These are phyloP conservation scores for Eucalyptus pauciflora DNA, from an alignment of 345 rosid genomes.

Conservation along the genomic window DNA sequence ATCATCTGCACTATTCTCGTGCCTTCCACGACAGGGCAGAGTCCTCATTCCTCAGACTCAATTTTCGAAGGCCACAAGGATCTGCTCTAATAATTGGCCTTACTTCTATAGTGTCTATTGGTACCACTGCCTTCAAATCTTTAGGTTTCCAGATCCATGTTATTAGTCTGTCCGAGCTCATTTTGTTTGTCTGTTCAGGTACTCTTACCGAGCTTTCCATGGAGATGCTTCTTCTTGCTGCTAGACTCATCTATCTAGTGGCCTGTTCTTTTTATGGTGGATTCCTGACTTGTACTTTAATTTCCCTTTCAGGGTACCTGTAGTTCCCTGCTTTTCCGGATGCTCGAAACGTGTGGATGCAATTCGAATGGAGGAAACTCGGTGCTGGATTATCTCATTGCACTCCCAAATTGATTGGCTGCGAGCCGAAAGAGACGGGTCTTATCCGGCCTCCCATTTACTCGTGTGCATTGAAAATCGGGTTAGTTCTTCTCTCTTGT, in stretches of 20 bases:
- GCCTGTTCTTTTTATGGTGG: not conserved
- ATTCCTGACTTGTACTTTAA: not conserved
- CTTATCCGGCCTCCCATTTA: not conserved
- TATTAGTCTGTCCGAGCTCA: not conserved
- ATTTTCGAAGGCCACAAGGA: not conserved
- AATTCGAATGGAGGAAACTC: not conserved
- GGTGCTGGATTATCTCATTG: not conserved
- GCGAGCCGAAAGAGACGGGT: not conserved
- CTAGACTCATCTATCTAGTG: not conserved
- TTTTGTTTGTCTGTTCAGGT: not conserved
- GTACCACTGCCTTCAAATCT: not conserved
- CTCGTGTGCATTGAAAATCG: not conserved
- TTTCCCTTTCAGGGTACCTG: slow-evolving; percentile 16
- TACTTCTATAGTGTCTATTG: not conserved
- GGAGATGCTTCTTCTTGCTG: not conserved
- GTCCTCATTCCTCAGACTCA: not conserved
- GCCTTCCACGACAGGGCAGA: not conserved
- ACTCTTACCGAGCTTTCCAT: not conserved
- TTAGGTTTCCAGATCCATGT: not conserved
- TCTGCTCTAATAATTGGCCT: not conserved
- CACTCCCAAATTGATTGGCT: slow-evolving; percentile 12
- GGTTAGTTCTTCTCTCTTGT: not conserved
- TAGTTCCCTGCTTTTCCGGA: not conserved
- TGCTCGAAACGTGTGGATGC: slow-evolving; percentile 9
- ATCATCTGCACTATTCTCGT: not conserved